Base-by-base conservation (phyloP, 2,329 filamentous ascomycete genomes). In the Paramyrothecium sp. region DNA sequence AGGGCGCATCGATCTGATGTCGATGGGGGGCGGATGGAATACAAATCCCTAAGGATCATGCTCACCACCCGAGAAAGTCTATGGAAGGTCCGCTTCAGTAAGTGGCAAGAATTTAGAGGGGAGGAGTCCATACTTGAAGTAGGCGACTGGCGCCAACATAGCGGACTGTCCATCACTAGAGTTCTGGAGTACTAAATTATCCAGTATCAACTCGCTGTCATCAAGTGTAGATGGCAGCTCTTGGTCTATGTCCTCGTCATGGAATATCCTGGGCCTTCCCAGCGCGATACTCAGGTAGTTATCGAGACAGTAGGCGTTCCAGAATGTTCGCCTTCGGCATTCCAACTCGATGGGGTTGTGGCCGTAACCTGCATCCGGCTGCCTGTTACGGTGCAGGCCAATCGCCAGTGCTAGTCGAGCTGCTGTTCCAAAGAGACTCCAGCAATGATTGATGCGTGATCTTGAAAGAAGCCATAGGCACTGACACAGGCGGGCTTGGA, bases 51-150 rank as follows among this genome's bases (percentile, higher is more conserved):
- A 0, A 76, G 58, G 17, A 76, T 74, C 12, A 60, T 67, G 33
- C 71, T 68, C 12, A 75, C 64, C 22, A 76, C 74, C 0, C 66
- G 68, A 3, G 71, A 67, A 3, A 75, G 68, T 33, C 69, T 71
- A n/a, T n/a, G 3, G 2, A 19, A 4, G 38, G 13, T 12, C n/a
- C 13, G 7, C 4, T 7, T 44, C n/a, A 44, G 38, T 19, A 16
- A 44, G 38, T 16, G 13, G 13, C n/a, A 19, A 17, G 13, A 19
- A 44, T 10, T 38, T 8, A 38, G 8, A 44, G 38, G n/a, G 38
- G 47, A 49, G 13, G 47, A 22, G 13, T 4, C 7, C 47, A 49
- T 26, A 49, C 47, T 49, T 49, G 47, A 49, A 49, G 47, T 49
- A 49, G 16, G 47, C 47, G 3, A 49, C 47, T 19, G 22, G 19